phyloP scores from a whole-genome alignment of 2,329 filamentous ascomycete species.

The Botrytis tulipae region DNA sequence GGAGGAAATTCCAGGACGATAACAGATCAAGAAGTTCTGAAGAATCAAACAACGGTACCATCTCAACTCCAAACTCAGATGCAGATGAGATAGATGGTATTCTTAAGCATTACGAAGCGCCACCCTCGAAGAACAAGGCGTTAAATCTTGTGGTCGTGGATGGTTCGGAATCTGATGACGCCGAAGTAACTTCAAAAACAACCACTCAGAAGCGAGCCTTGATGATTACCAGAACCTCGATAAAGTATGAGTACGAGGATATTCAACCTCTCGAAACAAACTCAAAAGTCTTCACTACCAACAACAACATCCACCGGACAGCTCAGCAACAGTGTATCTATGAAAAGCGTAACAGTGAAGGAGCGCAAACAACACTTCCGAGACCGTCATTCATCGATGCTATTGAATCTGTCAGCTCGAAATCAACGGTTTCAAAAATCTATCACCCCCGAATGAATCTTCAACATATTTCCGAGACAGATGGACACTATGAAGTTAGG shows the following conservation, averaged over 20 bases:
- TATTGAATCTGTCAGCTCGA: neutral
- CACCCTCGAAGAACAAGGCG: neutral
- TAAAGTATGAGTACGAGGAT: slow-evolving; percentile 6
- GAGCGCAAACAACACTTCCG: neutral
- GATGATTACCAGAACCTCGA: neutral
- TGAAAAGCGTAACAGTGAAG: slow-evolving; percentile 1
- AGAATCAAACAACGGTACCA: neutral
- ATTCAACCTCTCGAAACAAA: neutral
- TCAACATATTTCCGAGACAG: slow-evolving; percentile 12
- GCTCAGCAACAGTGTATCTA: neutral
- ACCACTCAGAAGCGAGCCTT: slow-evolving; percentile 18
- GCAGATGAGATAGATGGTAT: neutral
- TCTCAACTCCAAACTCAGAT: neutral
- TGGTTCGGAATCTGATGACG: slow-evolving; percentile 4
- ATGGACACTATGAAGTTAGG: neutral
- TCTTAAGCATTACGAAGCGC: neutral
- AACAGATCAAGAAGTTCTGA: neutral
- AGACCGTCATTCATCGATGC: neutral
- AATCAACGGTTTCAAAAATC: neutral
- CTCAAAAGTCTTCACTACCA: neutral
- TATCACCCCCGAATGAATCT: slow-evolving; percentile 1
- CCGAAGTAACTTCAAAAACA: neutral
- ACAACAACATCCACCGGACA: neutral
- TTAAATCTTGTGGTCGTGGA: slow-evolving; percentile 4
- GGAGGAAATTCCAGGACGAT: neutral